Evolutionary conservation across 768 basidiomycete genomes (phyloP).

Genomic region (Pilatotrama ljubarskyi): DNA sequence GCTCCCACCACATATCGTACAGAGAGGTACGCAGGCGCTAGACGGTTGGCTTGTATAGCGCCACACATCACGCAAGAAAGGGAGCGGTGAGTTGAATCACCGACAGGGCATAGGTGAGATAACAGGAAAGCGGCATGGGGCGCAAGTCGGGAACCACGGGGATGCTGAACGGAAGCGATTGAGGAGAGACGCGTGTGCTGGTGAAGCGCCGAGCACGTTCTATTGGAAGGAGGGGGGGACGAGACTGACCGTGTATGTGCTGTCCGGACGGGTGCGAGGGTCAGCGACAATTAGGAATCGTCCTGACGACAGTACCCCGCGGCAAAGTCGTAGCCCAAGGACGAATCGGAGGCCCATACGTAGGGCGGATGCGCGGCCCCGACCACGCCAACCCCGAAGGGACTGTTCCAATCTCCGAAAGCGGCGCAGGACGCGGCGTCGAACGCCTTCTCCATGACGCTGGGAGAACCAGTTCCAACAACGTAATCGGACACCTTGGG

Average conservation of each 20-base stretch:
- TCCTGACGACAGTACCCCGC: conserved; percentile 23
- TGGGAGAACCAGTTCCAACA: conserved; percentile 15
- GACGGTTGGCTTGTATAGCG: neutral
- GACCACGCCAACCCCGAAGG: conserved; percentile 3
- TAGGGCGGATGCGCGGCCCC: conserved; percentile 6
- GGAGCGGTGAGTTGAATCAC: neutral
- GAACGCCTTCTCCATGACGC: conserved; percentile 29
- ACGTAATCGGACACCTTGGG: conserved; percentile 12
- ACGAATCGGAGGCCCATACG: neutral
- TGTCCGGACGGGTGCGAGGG: neutral
- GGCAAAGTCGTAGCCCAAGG: conserved; percentile 11
- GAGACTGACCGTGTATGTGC: conserved; percentile 10
- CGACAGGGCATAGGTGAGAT: neutral
- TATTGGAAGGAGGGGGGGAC: conserved; percentile 10
- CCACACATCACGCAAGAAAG: neutral
- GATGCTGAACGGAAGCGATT: neutral
- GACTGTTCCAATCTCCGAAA: conserved; percentile 18
- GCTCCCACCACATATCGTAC: neutral
- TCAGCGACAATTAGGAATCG: conserved; percentile 18
- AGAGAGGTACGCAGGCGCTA: neutral
- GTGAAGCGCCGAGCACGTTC: conserved; percentile 4
- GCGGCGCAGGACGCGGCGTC: conserved; percentile 26
- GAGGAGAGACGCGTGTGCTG: conserved; percentile 1
- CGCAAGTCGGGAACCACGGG: neutral
- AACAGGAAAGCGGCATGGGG: conserved; percentile 1